Percentiles rank a stretch among this genome's conserved stretches.
These are phyloP conservation scores for Fraxinus pennsylvanica DNA, from an alignment of 257 asterid genomes.

Conservation along the genomic window DNA sequence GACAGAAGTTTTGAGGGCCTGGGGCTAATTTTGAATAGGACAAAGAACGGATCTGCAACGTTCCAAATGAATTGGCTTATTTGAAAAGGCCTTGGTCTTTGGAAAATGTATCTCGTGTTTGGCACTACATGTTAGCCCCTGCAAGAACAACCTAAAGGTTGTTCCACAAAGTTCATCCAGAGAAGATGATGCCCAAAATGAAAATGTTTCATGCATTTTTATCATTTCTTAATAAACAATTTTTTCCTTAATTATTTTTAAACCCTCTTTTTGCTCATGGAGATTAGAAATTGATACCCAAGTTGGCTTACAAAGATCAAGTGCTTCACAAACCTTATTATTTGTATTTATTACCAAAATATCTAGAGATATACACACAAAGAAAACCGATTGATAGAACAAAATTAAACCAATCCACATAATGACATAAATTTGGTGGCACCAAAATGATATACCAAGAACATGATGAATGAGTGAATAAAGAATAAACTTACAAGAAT, in stretches of 20 bases:
- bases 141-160: neutral
- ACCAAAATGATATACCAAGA: neutral
- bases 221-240: neutral
- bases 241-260: no score
- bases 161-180: no score
- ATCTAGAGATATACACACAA: neutral
- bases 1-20: neutral
- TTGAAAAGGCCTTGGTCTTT: no score
- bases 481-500: constrained; percentile 49
- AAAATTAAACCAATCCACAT: neutral
- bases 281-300: neutral
- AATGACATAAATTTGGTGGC: no score
- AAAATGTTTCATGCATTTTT: no score
- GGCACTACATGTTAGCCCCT: neutral
- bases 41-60: neutral
- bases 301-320: neutral
- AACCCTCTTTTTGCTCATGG: no score
- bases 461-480: neutral
- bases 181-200: no score
- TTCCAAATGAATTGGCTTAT: neutral
- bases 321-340: neutral
- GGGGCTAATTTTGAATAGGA: neutral
- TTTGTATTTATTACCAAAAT: neutral
- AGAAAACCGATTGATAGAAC: neutral
- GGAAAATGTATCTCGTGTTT: neutral